These are phyloP conservation scores for Aspergillus melleus DNA, from an alignment of 2,329 filamentous ascomycete species.

Conservation along the genomic window DNA sequence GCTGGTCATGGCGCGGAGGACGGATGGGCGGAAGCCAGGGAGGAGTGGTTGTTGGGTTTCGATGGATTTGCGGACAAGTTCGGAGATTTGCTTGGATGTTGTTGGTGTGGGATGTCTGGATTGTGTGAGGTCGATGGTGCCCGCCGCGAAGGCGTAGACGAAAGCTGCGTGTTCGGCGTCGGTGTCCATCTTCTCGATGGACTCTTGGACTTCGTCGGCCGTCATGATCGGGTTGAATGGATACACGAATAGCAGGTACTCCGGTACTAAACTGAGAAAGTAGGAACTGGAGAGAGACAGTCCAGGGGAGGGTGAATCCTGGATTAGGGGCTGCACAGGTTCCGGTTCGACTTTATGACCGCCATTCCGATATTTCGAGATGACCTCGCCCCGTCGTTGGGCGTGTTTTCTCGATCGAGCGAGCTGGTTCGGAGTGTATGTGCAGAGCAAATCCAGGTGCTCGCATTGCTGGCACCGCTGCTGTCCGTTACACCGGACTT, in stretches of 20 bases:
- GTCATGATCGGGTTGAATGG: constrained; percentile 50
- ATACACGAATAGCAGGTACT: constrained; percentile 48
- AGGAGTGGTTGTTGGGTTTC: constrained; percentile 38
- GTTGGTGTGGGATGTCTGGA: constrained; percentile 26
- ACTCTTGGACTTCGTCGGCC: constrained; percentile 38
- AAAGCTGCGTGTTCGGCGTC: constrained; percentile 44
- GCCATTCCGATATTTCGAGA: constrained; percentile 35
- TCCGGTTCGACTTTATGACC: background rate
- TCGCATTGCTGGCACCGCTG: constrained; percentile 45
- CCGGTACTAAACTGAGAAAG: constrained; percentile 46
- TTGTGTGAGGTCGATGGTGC: constrained; percentile 46
- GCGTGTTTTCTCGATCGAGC: constrained; percentile 39
- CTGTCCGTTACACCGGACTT: constrained; percentile 50
- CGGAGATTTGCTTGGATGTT: constrained; percentile 28
- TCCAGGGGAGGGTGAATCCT: background rate
- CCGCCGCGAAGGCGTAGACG: constrained; percentile 47
- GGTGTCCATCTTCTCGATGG: constrained; percentile 38
- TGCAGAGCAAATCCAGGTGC: constrained; percentile 48
- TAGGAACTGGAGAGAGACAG: constrained; percentile 16
- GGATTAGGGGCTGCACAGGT: background rate
- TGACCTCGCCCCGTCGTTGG: constrained; percentile 42
- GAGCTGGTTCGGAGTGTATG: constrained; percentile 38
- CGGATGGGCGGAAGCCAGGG: constrained; percentile 42
- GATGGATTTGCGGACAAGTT: constrained; percentile 34
- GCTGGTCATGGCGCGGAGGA: constrained; percentile 52